Percentiles rank a stretch among this genome's conserved stretches.
These are phyloP conservation scores for Quercus aquifolioides DNA, from an alignment of 306 rosid genomes.

Conservation along the genomic window DNA sequence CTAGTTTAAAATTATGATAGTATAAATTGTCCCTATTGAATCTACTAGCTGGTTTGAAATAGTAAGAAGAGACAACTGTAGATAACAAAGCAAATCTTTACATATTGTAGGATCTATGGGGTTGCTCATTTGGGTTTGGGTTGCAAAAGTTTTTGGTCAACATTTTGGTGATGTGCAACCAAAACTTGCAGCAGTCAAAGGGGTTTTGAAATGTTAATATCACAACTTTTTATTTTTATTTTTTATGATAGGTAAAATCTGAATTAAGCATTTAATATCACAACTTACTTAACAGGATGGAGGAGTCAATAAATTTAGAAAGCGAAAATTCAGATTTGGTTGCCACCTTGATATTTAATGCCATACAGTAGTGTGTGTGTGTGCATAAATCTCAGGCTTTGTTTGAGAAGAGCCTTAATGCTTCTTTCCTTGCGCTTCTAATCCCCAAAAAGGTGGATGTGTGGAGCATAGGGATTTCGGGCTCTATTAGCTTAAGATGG, in stretches of 20 bases:
- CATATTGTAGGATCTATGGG: background rate
- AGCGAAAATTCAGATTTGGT: background rate
- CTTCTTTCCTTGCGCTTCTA: too few relatives aligned
- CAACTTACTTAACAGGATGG: background rate
- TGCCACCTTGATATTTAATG: background rate
- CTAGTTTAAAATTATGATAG: background rate
- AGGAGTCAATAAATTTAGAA: background rate
- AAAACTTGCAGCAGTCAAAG: background rate
- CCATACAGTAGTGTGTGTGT: background rate
- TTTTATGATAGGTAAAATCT: too few relatives aligned
- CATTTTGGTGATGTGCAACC: background rate
- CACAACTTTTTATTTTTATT: too few relatives aligned
- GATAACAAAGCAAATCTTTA: background rate
- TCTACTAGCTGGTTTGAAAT: background rate
- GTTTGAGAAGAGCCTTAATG: too few relatives aligned
- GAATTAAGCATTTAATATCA: too few relatives aligned
- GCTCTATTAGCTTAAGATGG: too few relatives aligned
- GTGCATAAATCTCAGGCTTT: too few relatives aligned
- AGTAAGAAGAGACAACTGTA: background rate
- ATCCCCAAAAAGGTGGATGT: too few relatives aligned
- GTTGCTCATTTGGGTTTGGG: constrained; percentile 3
- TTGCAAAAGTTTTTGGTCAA: background rate
- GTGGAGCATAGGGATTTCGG: too few relatives aligned
- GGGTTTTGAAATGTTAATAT: background rate
- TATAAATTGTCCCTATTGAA: constrained; percentile 4